Conservation (phyloP, 1,284 basidiomycete genomes). For the Xerocomus amazonicus region DNA sequence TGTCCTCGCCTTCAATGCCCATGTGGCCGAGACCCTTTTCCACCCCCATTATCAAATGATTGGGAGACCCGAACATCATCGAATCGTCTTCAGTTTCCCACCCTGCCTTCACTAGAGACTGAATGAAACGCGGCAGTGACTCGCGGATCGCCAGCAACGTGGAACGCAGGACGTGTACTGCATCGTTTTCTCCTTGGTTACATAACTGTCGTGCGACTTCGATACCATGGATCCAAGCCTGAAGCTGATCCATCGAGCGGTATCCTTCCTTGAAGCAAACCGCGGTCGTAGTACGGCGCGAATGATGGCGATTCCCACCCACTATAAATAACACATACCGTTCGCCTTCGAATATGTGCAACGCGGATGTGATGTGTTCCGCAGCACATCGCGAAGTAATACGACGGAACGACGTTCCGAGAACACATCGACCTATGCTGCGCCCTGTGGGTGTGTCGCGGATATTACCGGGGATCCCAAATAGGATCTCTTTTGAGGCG, state of each 20-base stretch:
- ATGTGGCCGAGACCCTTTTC: slow-evolving; percentile 1
- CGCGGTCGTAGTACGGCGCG: slow-evolving; percentile 25
- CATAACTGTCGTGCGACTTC: slow-evolving; percentile 15
- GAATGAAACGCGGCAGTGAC: slow-evolving; percentile 20
- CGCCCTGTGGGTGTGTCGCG: slow-evolving; percentile 33
- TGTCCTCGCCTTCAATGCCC: slow-evolving; percentile 9
- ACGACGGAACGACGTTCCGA: slow-evolving; percentile 41
- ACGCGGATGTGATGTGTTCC: slow-evolving; percentile 11
- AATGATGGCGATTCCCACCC: neutral
- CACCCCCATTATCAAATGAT: slow-evolving; percentile 19
- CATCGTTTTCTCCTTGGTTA: slow-evolving; percentile 1
- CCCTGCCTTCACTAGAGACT: slow-evolving; percentile 18
- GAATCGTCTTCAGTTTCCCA: slow-evolving; percentile 26
- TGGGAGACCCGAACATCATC: slow-evolving; percentile 32
- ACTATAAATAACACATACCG: slow-evolving; percentile 49
- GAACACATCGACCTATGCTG: slow-evolving; percentile 40
- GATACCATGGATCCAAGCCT: slow-evolving; percentile 53
- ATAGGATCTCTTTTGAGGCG: slow-evolving; percentile 36
- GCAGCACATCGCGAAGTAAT: slow-evolving; percentile 6
- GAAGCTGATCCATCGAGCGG: slow-evolving; percentile 44
- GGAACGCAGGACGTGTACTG: slow-evolving; percentile 16
- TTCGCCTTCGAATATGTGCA: slow-evolving; percentile 39
- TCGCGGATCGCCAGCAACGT: slow-evolving; percentile 17
- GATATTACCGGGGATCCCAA: slow-evolving; percentile 36
- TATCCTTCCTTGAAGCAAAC: slow-evolving; percentile 50